A percentile compares a stretch with the other conserved stretches of the same genome.
Conservation (phyloP, 768 basidiomycete species). For the Pleurotus djamor region DNA sequence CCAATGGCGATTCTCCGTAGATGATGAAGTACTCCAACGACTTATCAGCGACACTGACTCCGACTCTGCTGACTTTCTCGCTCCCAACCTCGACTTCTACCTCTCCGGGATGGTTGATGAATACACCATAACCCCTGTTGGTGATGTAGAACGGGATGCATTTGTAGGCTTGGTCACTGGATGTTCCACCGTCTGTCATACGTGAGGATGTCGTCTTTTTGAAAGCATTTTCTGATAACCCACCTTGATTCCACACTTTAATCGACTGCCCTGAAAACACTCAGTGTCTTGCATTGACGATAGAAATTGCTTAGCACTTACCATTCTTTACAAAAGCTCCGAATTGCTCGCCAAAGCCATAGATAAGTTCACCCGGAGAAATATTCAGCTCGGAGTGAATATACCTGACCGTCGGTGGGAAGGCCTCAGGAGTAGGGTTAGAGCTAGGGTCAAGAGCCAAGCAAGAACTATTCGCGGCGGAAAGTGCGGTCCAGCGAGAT, state of each 20-base stretch:
- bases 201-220: neutral
- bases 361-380: slow-evolving; percentile 69
- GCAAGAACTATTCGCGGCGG: slow-evolving; percentile 54
- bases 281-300: slow-evolving; percentile 1
- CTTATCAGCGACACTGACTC: slow-evolving; percentile 60
- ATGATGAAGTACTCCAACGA: slow-evolving; percentile 71
- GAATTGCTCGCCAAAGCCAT: slow-evolving; percentile 77
- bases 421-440: slow-evolving; percentile 45
- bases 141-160: slow-evolving; percentile 70
- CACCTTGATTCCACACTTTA: slow-evolving; percentile 62
- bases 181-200: slow-evolving; percentile 62
- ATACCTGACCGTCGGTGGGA: slow-evolving; percentile 44
- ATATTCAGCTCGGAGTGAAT: slow-evolving; percentile 60
- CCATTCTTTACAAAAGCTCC: slow-evolving; percentile 77
- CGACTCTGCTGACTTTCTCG: slow-evolving; percentile 64
- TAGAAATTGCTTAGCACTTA: slow-evolving; percentile 25
- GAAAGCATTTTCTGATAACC: neutral
- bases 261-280: slow-evolving; percentile 45
- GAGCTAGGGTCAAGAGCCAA: slow-evolving; percentile 55
- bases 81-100: slow-evolving; percentile 74
- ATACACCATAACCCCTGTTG: slow-evolving; percentile 70
- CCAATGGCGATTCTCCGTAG: slow-evolving; percentile 64
- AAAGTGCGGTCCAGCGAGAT: slow-evolving; percentile 46
- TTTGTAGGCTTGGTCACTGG: slow-evolving; percentile 67
- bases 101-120: slow-evolving; percentile 75